Evolutionary conservation across 345 rosid species (phyloP).

Genomic region (Lepidium sativum): DNA sequence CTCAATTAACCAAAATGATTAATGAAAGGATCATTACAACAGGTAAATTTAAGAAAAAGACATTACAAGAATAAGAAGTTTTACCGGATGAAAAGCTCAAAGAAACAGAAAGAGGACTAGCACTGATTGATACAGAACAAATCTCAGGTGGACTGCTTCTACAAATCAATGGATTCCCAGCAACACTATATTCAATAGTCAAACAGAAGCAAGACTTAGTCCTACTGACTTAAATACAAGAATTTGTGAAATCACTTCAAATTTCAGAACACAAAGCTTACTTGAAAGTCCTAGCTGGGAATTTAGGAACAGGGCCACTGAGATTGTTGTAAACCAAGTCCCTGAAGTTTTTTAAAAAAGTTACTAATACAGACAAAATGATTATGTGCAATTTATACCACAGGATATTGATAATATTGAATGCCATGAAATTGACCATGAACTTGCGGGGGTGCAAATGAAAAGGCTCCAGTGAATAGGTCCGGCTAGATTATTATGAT

Average conservation of each 20-base stretch:
- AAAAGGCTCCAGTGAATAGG: conserved; percentile 52
- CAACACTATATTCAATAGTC: conserved; percentile 44
- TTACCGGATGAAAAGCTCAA: conserved; percentile 41
- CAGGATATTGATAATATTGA: conserved; percentile 45
- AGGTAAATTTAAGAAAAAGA: conserved; percentile 25
- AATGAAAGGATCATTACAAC: neutral
- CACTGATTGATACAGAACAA: conserved; percentile 52
- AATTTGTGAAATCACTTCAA: neutral
- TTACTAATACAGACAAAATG: neutral
- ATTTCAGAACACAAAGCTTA: conserved; percentile 15
- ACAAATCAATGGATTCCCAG: conserved; percentile 80
- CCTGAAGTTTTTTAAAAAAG: conserved; percentile 27
- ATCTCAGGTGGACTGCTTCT: conserved; percentile 43
- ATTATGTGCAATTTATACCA: conserved; percentile 32
- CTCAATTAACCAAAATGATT: conserved; percentile 15
- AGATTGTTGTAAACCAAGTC: conserved; percentile 94
- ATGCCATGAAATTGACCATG: conserved; percentile 36
- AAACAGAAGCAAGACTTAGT: conserved; percentile 14
- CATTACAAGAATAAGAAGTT: neutral
- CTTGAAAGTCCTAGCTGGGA: conserved; percentile 88
- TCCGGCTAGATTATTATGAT: conserved; percentile 32
- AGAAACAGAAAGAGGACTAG: conserved; percentile 46
- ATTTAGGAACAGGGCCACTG: conserved; percentile 76
- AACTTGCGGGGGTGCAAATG: conserved; percentile 31
- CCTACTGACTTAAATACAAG: neutral